These are phyloP conservation scores for Circinella umbellata DNA, from an alignment of 371 early-diverging fungal species.

Conservation along the genomic window DNA sequence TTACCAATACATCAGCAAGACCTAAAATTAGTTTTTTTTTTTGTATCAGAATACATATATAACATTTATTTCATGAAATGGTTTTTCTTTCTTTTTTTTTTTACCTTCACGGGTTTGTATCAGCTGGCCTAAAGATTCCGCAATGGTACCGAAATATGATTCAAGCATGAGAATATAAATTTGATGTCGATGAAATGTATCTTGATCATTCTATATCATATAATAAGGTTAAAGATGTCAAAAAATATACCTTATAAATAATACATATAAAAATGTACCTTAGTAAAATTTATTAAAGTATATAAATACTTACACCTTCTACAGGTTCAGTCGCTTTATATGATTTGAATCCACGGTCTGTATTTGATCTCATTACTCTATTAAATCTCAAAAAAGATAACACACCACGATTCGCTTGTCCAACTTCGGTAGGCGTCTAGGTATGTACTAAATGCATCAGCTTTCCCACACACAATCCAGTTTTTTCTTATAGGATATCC, in stretches of 20 bases:
- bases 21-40: slow-evolving; percentile 22
- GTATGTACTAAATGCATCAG: not conserved
- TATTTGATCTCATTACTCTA: slow-evolving; percentile 52
- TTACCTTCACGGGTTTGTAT: slow-evolving; percentile 56
- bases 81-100: not conserved
- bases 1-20: slow-evolving; percentile 50
- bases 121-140: slow-evolving; percentile 49
- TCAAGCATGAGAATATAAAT: slow-evolving; percentile 60
- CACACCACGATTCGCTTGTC: slow-evolving; percentile 40
- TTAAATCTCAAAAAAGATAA: slow-evolving; percentile 58
- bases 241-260: not conserved
- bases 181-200: slow-evolving; percentile 63
- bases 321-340: slow-evolving; percentile 59
- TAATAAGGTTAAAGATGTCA: not conserved
- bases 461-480: no score
- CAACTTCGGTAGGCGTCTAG: slow-evolving; percentile 46
- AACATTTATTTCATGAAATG: no score
- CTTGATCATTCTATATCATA: slow-evolving; percentile 56
- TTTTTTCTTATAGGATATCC: no score
- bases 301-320: slow-evolving; percentile 48
- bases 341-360: slow-evolving; percentile 57
- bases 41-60: not conserved
- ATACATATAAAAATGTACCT: no score
- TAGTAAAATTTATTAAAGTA: not conserved
- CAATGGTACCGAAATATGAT: slow-evolving; percentile 54